Base-by-base conservation (phyloP, 177 flowering plant species). In the Vitis hybrid region DNA sequence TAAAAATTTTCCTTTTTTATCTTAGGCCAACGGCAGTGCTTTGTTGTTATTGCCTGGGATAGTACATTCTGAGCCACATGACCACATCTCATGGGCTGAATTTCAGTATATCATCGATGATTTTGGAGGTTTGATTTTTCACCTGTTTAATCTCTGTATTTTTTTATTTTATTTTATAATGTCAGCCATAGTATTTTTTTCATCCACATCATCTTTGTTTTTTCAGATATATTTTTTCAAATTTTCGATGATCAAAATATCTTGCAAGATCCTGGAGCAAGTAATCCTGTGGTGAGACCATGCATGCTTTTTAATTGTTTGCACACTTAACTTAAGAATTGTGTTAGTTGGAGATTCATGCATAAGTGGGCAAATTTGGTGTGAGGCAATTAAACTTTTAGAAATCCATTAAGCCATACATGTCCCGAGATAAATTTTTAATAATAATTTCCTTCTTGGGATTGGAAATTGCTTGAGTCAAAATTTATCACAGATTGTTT, bases 21-120 rank as follows among this genome's bases (percentile, higher is more conserved):
- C 50, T 67, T 74, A 92, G 97, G 92, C 90, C 63, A 81, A 88
- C 77, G 74, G 75, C 85, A 86, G 69, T 41, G 93, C 93, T 12
- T 71, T 87, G 77, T 76, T 92, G 74, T 77, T 90, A 65, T 88
- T 92, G 70, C 97, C 97, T 60, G 91, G 87, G 69, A 68, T 65
- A 63, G 87, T 89, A 68, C 97, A 92, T 78, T 72, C 76, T 74
- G 94, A 92, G 74, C 95, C 95, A 15, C 92, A 92, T 80, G 84
- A 81, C 65, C 85, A 83, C 49, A 76, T 79, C 67, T 87, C 97
- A 7, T 92, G 97, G 97, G 84, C 88, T 56, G 90, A 89, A 65
- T 92, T 71, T 79, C 84, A 77, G 56, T 92, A 89, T 74, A 76
- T 84, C 48, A 65, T 87, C 67, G 97, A 92, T 79, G 93, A 87